Evolutionary conservation across 345 rosid genomes (phyloP).

Genomic region (Gossypium sturtianum): DNA sequence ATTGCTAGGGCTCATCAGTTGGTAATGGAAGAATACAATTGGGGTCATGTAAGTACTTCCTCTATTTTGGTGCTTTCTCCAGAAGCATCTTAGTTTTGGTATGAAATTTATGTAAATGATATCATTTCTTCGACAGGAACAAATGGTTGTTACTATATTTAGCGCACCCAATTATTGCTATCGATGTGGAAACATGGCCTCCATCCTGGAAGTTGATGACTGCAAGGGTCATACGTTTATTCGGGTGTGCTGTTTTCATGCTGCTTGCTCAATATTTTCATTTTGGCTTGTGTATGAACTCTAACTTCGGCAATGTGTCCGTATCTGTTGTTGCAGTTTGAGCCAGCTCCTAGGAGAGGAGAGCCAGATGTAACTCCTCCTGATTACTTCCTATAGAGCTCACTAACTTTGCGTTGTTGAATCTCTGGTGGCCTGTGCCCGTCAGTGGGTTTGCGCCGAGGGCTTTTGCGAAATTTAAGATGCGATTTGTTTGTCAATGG

Average conservation of each 20-base stretch:
- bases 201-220: too few relatives aligned
- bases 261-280: neutral
- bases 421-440: neutral
- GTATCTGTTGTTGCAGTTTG: slow-evolving; percentile 22
- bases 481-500: neutral
- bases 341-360: slow-evolving; percentile 50
- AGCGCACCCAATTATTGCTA: too few relatives aligned
- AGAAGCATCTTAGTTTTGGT: neutral
- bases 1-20: too few relatives aligned
- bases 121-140: too few relatives aligned
- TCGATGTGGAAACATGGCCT: too few relatives aligned
- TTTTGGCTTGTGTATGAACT: neutral
- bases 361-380: slow-evolving; percentile 49
- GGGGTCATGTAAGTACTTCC: too few relatives aligned
- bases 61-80: slow-evolving; percentile 2
- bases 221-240: too few relatives aligned
- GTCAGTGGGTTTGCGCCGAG: neutral
- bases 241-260: neutral
- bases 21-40: too few relatives aligned
- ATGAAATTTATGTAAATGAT: neutral
- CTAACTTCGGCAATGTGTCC: neutral
- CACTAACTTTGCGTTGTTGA: neutral
- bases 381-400: slow-evolving; percentile 68
- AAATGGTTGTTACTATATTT: too few relatives aligned
- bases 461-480: neutral